phyloP scores from a whole-genome alignment of 2,329 filamentous ascomycete genomes.

The Claviceps cyperi region DNA sequence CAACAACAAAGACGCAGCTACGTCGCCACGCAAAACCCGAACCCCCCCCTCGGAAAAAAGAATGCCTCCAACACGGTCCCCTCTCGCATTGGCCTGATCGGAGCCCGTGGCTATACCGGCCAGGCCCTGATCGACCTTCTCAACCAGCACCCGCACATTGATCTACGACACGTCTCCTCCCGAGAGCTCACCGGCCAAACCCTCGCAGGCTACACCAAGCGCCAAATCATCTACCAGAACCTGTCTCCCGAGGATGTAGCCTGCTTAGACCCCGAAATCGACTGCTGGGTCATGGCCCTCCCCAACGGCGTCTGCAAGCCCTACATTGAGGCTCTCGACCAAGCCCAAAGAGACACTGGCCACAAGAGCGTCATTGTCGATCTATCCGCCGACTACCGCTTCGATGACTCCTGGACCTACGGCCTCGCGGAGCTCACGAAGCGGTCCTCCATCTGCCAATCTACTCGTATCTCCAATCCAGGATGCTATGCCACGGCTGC shows the following conservation, averaged over 20 bases:
- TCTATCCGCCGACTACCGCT: slow-evolving; percentile 92
- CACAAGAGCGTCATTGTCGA: slow-evolving; percentile 71
- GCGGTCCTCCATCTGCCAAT: slow-evolving; percentile 59
- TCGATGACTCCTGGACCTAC: slow-evolving; percentile 70
- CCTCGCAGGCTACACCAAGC: slow-evolving; percentile 80
- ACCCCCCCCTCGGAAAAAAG: slow-evolving; percentile 70
- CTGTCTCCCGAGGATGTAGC: slow-evolving; percentile 74
- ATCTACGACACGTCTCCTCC: slow-evolving; percentile 82
- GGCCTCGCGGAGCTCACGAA: slow-evolving; percentile 76
- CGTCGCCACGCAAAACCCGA: slow-evolving; percentile 1
- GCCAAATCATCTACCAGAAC: slow-evolving; percentile 84
- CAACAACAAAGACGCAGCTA: neutral
- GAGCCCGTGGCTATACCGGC: slow-evolving; percentile 56
- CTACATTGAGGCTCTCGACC: slow-evolving; percentile 76
- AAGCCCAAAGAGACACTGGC: slow-evolving; percentile 39
- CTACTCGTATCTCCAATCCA: slow-evolving; percentile 78
- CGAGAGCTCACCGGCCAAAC: slow-evolving; percentile 80
- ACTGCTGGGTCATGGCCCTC: slow-evolving; percentile 96
- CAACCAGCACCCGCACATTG: slow-evolving; percentile 78
- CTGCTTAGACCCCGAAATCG: slow-evolving; percentile 71
- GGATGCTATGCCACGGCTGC: slow-evolving; percentile 93
- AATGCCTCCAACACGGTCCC: slow-evolving; percentile 71
- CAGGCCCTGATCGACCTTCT: slow-evolving; percentile 68
- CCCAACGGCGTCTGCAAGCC: slow-evolving; percentile 92
- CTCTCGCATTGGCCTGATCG: slow-evolving; percentile 73